These are phyloP conservation scores for Suillus spraguei DNA, from an alignment of 768 basidiomycete species.

Conservation along the genomic window DNA sequence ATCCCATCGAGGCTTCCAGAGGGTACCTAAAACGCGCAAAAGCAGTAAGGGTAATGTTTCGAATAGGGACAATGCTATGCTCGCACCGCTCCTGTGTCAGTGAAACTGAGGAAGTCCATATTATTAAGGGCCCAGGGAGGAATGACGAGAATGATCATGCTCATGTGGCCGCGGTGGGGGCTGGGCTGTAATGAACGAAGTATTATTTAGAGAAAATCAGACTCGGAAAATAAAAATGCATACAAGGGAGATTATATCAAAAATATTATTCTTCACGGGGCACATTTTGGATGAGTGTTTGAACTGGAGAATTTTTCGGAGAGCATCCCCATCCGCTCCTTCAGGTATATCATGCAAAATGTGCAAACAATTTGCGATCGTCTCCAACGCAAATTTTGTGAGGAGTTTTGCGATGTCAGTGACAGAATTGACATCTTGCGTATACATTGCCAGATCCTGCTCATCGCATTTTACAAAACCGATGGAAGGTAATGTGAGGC, in stretches of 20 bases:
- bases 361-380: constrained; percentile 6
- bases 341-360: constrained; percentile 7
- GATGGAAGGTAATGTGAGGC: constrained; percentile 10
- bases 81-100: constrained; percentile 3
- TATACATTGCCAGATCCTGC: background rate
- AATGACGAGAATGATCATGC: constrained; percentile 10
- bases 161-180: background rate
- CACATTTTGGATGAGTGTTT: background rate
- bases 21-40: background rate
- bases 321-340: background rate
- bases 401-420: constrained; percentile 15
- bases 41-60: background rate
- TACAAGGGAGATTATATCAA: background rate
- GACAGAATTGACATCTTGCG: background rate
- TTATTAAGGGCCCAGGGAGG: constrained; percentile 10
- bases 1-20: background rate
- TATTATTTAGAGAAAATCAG: background rate
- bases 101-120: constrained; percentile 8
- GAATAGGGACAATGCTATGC: background rate
- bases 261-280: background rate
- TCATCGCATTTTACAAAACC: background rate
- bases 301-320: background rate
- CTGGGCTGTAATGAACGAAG: background rate
- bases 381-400: constrained; percentile 10
- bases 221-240: background rate